A percentile compares a stretch with the other conserved stretches of the same genome.
Conservation (phyloP, 2,329 filamentous ascomycete species). For the Talaromyces sp. region DNA sequence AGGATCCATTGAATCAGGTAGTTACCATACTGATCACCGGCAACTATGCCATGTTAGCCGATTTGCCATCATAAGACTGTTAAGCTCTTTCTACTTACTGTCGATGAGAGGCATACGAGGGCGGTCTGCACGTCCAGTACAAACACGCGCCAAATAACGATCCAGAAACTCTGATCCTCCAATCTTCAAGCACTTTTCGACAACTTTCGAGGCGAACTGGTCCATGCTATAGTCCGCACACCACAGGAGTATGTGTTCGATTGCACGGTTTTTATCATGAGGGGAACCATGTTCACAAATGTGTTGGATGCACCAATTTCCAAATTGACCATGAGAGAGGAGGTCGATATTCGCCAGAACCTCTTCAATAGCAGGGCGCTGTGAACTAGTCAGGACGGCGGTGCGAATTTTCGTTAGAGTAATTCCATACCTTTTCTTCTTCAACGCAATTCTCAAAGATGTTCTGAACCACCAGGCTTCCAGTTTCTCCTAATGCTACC, state of each 20-base stretch:
- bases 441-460: conserved; percentile 99
- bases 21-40: conserved; percentile 97
- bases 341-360: conserved; percentile 93
- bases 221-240: conserved; percentile 97
- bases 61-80: neutral
- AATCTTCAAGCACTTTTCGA: conserved; percentile 98
- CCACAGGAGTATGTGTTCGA: conserved; percentile 91
- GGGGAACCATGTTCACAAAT: conserved; percentile 94
- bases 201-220: conserved; percentile 97
- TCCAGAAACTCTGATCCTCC: conserved; percentile 83
- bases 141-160: conserved; percentile 89
- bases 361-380: conserved; percentile 96
- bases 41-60: conserved; percentile 48
- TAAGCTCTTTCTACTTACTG: conserved; percentile 48
- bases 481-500: conserved; percentile 92
- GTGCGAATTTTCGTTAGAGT: neutral
- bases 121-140: conserved; percentile 81
- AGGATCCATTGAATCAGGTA: conserved; percentile 97
- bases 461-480: conserved; percentile 96
- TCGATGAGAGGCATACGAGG: conserved; percentile 96
- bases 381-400: conserved; percentile 20
- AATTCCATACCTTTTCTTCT: conserved; percentile 76
- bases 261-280: conserved; percentile 83
- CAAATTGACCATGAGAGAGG: conserved; percentile 94
- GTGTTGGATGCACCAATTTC: conserved; percentile 99